Evolutionary conservation across 257 asterid genomes (phyloP).

Genomic region (Nicotiana undulata): DNA sequence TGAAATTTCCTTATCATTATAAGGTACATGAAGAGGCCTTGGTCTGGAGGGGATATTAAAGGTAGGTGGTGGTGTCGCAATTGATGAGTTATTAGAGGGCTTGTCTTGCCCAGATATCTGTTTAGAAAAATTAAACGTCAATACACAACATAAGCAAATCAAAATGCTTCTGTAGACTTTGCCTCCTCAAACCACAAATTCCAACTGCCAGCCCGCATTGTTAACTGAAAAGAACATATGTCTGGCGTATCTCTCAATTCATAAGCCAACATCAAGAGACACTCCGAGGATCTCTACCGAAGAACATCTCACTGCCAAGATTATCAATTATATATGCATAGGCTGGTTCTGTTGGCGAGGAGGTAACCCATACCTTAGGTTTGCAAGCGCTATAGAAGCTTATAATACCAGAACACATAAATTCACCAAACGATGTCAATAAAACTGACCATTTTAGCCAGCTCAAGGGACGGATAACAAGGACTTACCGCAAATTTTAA

Average conservation of each 20-base stretch:
- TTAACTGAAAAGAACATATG: background rate
- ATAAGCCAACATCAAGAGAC: background rate
- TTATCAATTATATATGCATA: slow-evolving; percentile 2
- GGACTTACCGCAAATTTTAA: slow-evolving; percentile 67
- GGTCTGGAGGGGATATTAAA: slow-evolving; percentile 39
- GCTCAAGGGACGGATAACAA: background rate
- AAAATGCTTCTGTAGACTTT: slow-evolving; percentile 7
- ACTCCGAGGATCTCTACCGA: background rate
- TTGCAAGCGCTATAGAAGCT: slow-evolving; percentile 2
- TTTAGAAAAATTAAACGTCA: slow-evolving; percentile 20
- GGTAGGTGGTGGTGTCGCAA: slow-evolving; percentile 17
- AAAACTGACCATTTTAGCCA: background rate
- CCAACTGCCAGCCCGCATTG: slow-evolving; percentile 18
- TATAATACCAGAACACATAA: background rate
- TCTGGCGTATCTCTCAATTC: background rate
- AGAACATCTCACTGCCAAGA: background rate
- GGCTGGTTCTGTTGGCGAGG: slow-evolving; percentile 20
- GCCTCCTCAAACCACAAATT: slow-evolving; percentile 25
- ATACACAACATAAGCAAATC: background rate
- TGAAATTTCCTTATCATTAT: slow-evolving; percentile 33
- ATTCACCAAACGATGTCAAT: background rate
- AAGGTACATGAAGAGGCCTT: slow-evolving; percentile 41
- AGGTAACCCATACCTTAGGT: slow-evolving; percentile 12
- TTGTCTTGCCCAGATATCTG: slow-evolving; percentile 93
- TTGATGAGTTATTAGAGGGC: slow-evolving; percentile 31